A percentile compares a stretch with the other conserved stretches of the same genome.
phyloP scores from a whole-genome alignment of 768 basidiomycete species.

The Amanita pseudoporphyria region DNA sequence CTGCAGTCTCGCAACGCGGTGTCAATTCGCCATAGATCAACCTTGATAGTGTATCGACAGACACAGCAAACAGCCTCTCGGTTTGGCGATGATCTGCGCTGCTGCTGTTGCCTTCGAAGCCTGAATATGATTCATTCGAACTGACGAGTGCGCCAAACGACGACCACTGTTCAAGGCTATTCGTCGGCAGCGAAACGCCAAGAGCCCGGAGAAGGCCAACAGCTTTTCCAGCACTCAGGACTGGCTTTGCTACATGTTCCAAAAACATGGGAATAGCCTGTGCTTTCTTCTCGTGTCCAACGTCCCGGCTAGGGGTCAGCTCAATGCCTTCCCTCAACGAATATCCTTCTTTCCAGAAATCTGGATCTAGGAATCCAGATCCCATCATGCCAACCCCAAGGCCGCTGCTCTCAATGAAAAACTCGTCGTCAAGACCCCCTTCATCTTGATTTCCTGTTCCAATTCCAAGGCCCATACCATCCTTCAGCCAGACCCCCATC shows the following conservation, averaged over 20 bases:
- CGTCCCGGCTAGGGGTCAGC: constrained; percentile 16
- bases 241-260: constrained; percentile 42
- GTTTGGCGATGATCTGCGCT: background rate
- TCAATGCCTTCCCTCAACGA: constrained; percentile 35
- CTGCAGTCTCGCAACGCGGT: constrained; percentile 44
- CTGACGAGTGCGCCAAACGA: constrained; percentile 33
- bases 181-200: constrained; percentile 22
- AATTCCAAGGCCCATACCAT: constrained; percentile 54
- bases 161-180: constrained; percentile 26
- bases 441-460: constrained; percentile 19
- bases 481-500: constrained; percentile 61
- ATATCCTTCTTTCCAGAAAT: constrained; percentile 76
- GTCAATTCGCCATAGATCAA: constrained; percentile 55
- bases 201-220: constrained; percentile 65
- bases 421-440: constrained; percentile 56
- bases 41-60: constrained; percentile 51
- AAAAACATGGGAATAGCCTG: constrained; percentile 52
- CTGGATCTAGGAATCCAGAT: constrained; percentile 49
- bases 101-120: background rate
- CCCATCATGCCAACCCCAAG: constrained; percentile 40
- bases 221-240: constrained; percentile 67
- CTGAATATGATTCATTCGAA: constrained; percentile 12
- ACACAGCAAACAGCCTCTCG: constrained; percentile 32
- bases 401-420: constrained; percentile 71
- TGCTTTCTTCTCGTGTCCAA: constrained; percentile 14